phyloP scores from a whole-genome alignment of 176 grass and related monocot species.

The Rhynchospora tenuis region DNA sequence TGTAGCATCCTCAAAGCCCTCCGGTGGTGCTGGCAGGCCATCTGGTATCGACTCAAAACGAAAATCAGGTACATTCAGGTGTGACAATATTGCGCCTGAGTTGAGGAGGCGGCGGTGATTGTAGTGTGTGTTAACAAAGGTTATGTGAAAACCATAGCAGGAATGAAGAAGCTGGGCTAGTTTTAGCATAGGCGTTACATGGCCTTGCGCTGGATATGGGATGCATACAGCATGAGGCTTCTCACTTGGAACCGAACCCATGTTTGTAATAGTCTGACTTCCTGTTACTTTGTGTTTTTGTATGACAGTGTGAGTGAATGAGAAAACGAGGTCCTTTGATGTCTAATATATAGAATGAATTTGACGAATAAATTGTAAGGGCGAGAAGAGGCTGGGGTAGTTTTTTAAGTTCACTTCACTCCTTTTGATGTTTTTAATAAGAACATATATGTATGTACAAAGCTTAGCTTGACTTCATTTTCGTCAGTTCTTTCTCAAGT shows the following conservation, averaged over 20 bases:
- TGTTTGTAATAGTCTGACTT: background rate
- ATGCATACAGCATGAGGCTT: constrained; percentile 44
- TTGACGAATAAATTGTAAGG: too few species aligned
- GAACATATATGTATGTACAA: too few species aligned
- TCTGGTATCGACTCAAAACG: constrained; percentile 46
- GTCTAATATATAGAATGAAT: background rate
- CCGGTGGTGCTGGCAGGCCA: constrained; percentile 37
- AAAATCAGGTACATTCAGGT: constrained; percentile 29
- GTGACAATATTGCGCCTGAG: constrained; percentile 18
- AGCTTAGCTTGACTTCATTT: too few species aligned
- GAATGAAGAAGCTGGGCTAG: constrained; percentile 56
- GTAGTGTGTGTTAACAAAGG: constrained; percentile 64
- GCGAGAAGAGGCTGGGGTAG: background rate
- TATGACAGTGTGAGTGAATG: background rate
- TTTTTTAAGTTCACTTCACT: background rate
- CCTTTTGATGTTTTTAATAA: background rate
- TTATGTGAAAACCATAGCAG: constrained; percentile 46
- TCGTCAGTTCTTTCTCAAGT: too few species aligned
- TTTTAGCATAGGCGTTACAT: constrained; percentile 61
- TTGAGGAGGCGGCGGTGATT: constrained; percentile 43
- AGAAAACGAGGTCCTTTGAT: background rate
- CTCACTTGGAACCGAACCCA: constrained; percentile 14
- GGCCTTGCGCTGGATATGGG: constrained; percentile 46
- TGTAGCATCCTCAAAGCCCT: constrained; percentile 20
- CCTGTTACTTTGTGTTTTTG: background rate